Base-by-base conservation (phyloP, 1,139 yeast species). In the Hemisphaericaspora subhashii region DNA sequence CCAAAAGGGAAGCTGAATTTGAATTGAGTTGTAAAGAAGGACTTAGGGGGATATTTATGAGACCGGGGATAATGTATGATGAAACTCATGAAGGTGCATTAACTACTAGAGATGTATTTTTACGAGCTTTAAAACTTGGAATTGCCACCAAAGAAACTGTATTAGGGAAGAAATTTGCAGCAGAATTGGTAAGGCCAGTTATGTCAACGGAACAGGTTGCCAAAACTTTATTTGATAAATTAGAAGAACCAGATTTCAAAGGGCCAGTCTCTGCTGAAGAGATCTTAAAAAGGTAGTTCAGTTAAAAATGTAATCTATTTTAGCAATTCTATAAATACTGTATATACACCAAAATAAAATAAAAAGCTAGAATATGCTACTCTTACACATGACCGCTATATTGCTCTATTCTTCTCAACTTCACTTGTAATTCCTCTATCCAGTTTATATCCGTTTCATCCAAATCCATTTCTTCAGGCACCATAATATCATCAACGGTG, bases 61-160 rank as follows among this genome's bases (percentile, higher is more conserved):
- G 96, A 45, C 96, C 97, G 0, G 94, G 95, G 0, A 78, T 87
- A 47, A 83, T 89, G 92, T 84, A 67, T 53, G 94, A 86, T 53
- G 77, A 66, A 33, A 50, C 62, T 10, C 66, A 62, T 43, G 60
- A 36, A 51, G 62, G 54, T 5, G 35, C 39, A 1, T 28, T 46
- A 32, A 58, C 60, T 28, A 58, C 67, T 31, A 57, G 76, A 31
- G 63, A 59, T 40, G 40, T 57, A 3, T 38, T 69, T 17, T 58
- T 61, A 26, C 45, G 47, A 4, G 49, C 62, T 9, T 50, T 68
- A 31, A 50, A 68, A 38, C 34, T 68, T 5, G 64, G 77, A 20
- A 68, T 72, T 40, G 60, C 63, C 35, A 63, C 73, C 3, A 81
- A 81, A 45, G 55, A 66, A n/a, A 43, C 53, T 6, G 35, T 62